Evolutionary conservation across 169 alveolate species (phyloP), one percentile per base, ranked within the genome.

Genomic region (Neospora caninum): DNA sequence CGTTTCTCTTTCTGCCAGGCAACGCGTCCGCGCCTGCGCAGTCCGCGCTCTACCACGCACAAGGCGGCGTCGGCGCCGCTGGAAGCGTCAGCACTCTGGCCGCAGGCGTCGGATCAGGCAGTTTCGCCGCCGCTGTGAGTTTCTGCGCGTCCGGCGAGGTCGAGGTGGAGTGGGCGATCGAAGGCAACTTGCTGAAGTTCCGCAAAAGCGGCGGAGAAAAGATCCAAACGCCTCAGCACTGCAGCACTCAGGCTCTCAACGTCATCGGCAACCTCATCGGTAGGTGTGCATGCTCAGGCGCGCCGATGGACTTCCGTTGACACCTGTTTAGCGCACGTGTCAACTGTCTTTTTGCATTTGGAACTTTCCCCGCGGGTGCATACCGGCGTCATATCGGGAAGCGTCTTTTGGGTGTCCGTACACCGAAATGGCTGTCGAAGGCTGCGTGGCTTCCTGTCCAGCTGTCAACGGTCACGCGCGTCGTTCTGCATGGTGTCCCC

Each of bases 71-170:
- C 0, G 89, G n/a, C 29, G 89, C 38, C 34, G 69, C 69, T 1
- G 89, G 89, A 64, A 42, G 67, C 41, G 89, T 42, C 41, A 38
- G 89, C 38, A 42, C 89, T 31, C 31, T 82, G 53, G 89, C 89
- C 2, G 89, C 89, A 18, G 89, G 89, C 41, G 89, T 82, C 41
- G 89, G 89, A 18, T 82, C 89, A 7, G 64, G 67, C 39, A 82
- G 89, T 36, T 82, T 82, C 41, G 89, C 89, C 16, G 2, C 89
- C 0, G 89, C 89, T 13, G 89, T 42, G 10, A 42, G 53, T 29
- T 42, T 82, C 53, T 0, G 41, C 0, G 89, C 69, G 39, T 6
- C 67, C 6, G 89, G 41, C 2, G 89, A 82, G 64, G 67, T 31
- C 64, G 67, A 9, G 34, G 67, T 39, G n/a, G 38, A 41, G 53